phyloP scores from a whole-genome alignment of 805 yeast genomes.

The Teunomyces gatunensis region DNA sequence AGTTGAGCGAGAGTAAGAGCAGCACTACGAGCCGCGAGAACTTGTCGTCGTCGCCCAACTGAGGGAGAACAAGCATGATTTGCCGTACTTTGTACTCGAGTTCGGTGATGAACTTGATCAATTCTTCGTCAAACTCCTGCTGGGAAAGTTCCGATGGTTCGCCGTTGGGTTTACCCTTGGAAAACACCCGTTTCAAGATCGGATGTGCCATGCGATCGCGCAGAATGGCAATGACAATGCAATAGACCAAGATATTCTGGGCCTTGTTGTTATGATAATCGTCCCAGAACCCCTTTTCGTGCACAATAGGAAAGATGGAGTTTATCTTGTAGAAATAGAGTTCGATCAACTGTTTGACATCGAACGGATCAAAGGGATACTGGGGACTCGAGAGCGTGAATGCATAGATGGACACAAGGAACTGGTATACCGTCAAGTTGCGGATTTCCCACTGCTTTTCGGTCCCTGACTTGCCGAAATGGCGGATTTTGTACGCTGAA shows the following conservation, averaged over 20 bases:
- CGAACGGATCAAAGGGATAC: slow-evolving; percentile 17
- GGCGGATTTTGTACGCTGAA: slow-evolving; percentile 7
- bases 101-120: slow-evolving; percentile 17
- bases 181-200: slow-evolving; percentile 20
- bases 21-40: slow-evolving; percentile 20
- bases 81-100: slow-evolving; percentile 35
- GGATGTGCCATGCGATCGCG: slow-evolving; percentile 28
- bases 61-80: slow-evolving; percentile 23
- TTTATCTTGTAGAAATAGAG: slow-evolving; percentile 32
- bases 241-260: slow-evolving; percentile 22
- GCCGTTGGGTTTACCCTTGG: slow-evolving; percentile 7
- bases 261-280: slow-evolving; percentile 18
- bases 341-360: slow-evolving; percentile 20
- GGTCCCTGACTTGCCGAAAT: slow-evolving; percentile 9
- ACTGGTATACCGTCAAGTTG: slow-evolving; percentile 13
- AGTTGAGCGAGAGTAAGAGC: slow-evolving; percentile 25
- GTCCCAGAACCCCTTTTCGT: slow-evolving; percentile 27
- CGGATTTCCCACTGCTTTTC: slow-evolving; percentile 15
- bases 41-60: slow-evolving; percentile 32
- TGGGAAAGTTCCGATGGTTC: not conserved
- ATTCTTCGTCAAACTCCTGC: slow-evolving; percentile 10
- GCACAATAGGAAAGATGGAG: slow-evolving; percentile 31
- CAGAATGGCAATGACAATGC: slow-evolving; percentile 26
- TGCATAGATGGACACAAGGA: slow-evolving; percentile 25
- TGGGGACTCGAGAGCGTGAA: slow-evolving; percentile 26